Conservation (phyloP, 345 rosid genomes). For the Schrenkiella parvula region DNA sequence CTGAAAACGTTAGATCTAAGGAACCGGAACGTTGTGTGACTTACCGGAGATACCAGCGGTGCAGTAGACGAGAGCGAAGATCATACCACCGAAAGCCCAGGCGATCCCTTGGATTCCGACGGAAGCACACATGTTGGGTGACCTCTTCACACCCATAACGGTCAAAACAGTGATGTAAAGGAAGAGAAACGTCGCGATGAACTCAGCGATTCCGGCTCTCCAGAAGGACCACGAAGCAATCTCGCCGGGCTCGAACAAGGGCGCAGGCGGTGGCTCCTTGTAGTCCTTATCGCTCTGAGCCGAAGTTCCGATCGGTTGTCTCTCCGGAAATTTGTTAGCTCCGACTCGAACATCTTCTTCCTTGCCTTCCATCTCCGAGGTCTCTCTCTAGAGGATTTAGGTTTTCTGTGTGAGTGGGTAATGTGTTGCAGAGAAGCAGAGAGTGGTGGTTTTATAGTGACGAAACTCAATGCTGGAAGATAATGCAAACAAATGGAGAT, state of each 20-base stretch:
- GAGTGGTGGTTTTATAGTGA: constrained; percentile 24
- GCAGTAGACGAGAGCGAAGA: constrained; percentile 48
- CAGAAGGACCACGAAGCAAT: constrained; percentile 42
- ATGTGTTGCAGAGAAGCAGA: constrained; percentile 20
- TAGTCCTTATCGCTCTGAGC: constrained; percentile 49
- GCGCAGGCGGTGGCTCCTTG: constrained; percentile 50
- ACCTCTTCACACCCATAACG: constrained; percentile 40
- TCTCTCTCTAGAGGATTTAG: constrained; percentile 3
- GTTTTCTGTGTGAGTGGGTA: constrained; percentile 21
- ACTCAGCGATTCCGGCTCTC: constrained; percentile 50
- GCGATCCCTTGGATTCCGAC: constrained; percentile 49
- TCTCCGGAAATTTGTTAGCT: constrained; percentile 48
- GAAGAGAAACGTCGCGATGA: constrained; percentile 43
- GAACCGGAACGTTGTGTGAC: background rate
- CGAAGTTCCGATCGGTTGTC: constrained; percentile 46
- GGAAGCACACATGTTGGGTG: constrained; percentile 39
- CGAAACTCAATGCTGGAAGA: background rate
- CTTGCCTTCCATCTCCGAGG: constrained; percentile 39
- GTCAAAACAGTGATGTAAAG: constrained; percentile 45
- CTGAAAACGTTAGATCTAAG: background rate
- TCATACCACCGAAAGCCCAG: constrained; percentile 54
- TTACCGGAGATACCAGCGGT: constrained; percentile 47
- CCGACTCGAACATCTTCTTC: constrained; percentile 49
- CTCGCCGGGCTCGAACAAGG: constrained; percentile 42
- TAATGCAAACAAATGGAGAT: constrained; percentile 19